Conservation (phyloP, 2,329 filamentous ascomycete genomes). For the Podosphaera fusca region DNA sequence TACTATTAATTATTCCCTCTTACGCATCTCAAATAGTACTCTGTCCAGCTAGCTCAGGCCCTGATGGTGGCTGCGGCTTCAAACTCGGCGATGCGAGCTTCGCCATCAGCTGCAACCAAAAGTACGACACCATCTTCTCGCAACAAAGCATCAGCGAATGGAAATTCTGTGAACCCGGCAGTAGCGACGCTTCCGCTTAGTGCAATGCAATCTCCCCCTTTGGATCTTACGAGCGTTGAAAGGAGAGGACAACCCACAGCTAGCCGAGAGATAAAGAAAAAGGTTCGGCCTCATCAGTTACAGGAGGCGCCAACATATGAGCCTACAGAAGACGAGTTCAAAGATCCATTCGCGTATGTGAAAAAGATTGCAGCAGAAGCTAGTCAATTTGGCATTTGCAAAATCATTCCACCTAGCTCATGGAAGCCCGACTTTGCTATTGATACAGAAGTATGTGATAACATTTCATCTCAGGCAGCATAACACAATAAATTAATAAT, state of each 20-base stretch:
- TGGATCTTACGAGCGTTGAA: constrained; percentile 80
- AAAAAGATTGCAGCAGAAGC: constrained; percentile 77
- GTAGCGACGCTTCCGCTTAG: constrained; percentile 15
- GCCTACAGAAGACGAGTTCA: constrained; percentile 84
- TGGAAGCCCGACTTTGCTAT: constrained; percentile 95
- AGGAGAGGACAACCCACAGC: constrained; percentile 64
- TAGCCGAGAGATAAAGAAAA: constrained; percentile 52
- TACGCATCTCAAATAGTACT: neutral
- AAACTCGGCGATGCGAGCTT: constrained; percentile 14
- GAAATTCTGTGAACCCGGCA: constrained; percentile 15
- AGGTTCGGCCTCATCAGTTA: constrained; percentile 60
- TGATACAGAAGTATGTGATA: constrained; percentile 58
- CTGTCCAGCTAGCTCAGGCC: constrained; percentile 15
- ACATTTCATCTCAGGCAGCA: neutral
- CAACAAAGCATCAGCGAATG: constrained; percentile 11
- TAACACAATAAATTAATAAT: neutral
- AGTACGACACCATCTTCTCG: constrained; percentile 9
- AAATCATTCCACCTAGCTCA: constrained; percentile 76
- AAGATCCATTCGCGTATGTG: constrained; percentile 82
- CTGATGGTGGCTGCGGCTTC: constrained; percentile 11
- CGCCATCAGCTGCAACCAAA: constrained; percentile 11
- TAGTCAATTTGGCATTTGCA: constrained; percentile 73
- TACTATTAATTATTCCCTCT: neutral
- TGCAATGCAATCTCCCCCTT: constrained; percentile 23
- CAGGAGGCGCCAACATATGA: constrained; percentile 77